A percentile compares a stretch with the other conserved stretches of the same genome.
These are phyloP conservation scores for Cicer judaicum DNA, from an alignment of 306 rosid species.

Conservation along the genomic window DNA sequence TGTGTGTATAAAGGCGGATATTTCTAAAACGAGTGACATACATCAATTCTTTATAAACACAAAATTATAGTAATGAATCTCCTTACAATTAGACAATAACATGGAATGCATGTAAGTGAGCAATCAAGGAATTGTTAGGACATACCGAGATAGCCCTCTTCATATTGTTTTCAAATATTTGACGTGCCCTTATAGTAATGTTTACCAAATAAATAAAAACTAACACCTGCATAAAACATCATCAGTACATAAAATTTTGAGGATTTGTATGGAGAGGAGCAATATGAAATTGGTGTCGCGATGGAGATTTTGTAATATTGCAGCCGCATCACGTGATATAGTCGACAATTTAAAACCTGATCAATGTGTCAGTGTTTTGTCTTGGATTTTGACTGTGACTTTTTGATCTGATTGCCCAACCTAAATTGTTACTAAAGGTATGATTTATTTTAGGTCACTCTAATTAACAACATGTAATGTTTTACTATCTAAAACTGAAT, in stretches of 20 bases:
- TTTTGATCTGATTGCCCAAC: no score
- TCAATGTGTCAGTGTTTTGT: background rate
- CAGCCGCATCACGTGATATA: no score
- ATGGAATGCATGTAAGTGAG: background rate
- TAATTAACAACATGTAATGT: background rate
- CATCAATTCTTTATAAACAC: background rate
- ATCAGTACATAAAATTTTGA: no score
- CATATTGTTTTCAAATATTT: slow-evolving; percentile 27
- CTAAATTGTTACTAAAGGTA: background rate
- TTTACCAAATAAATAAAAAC: slow-evolving; percentile 5
- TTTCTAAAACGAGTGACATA: background rate
- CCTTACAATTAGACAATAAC: background rate
- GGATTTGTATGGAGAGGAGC: no score
- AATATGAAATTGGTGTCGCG: no score
- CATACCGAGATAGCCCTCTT: slow-evolving; percentile 39
- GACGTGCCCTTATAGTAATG: background rate
- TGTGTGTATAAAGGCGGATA: background rate
- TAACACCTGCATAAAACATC: background rate
- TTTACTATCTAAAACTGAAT: background rate
- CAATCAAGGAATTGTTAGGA: background rate
- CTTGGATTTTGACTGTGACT: background rate
- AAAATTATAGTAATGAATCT: background rate
- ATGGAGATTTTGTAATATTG: no score
- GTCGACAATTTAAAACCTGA: no score
- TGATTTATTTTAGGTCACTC: background rate